Conservation (phyloP, 2,329 filamentous ascomycete species). For the Fusarium domesticum region DNA sequence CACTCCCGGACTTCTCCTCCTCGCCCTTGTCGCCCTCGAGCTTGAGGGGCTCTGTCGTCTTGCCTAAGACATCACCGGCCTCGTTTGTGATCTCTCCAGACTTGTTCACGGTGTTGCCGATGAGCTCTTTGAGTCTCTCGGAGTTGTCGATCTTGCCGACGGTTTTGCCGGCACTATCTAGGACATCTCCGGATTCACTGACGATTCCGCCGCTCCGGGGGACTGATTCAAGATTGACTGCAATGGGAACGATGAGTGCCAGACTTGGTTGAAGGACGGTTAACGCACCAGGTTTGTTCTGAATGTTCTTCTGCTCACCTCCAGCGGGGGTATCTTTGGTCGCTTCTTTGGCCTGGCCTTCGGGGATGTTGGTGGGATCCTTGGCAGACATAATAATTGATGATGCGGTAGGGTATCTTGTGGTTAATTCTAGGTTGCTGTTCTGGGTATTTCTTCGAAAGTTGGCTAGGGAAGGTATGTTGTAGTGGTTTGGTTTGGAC, state of each 20-base stretch:
- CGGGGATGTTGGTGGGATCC: slow-evolving; percentile 30
- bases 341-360: slow-evolving; percentile 32
- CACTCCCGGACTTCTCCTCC: slow-evolving; percentile 15
- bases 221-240: slow-evolving; percentile 31
- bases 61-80: slow-evolving; percentile 42
- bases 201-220: slow-evolving; percentile 42
- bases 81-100: slow-evolving; percentile 36
- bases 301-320: slow-evolving; percentile 21
- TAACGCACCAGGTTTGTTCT: slow-evolving; percentile 30
- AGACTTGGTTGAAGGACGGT: slow-evolving; percentile 20
- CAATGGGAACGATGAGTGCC: slow-evolving; percentile 27
- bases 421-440: slow-evolving; percentile 14
- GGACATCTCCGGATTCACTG: slow-evolving; percentile 44
- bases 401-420: slow-evolving; percentile 14
- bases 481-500: slow-evolving; percentile 17
- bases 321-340: slow-evolving; percentile 25
- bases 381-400: slow-evolving; percentile 12
- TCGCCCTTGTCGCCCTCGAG: slow-evolving; percentile 32
- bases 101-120: slow-evolving; percentile 40
- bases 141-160: slow-evolving; percentile 43
- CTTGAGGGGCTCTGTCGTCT: slow-evolving; percentile 37
- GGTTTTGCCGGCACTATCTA: slow-evolving; percentile 43
- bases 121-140: slow-evolving; percentile 39
- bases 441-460: slow-evolving; percentile 10
- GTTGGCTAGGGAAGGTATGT: slow-evolving; percentile 19